phyloP scores from a whole-genome alignment of 2,329 filamentous ascomycete genomes.

The Paracorniculantispora psalliotae region DNA sequence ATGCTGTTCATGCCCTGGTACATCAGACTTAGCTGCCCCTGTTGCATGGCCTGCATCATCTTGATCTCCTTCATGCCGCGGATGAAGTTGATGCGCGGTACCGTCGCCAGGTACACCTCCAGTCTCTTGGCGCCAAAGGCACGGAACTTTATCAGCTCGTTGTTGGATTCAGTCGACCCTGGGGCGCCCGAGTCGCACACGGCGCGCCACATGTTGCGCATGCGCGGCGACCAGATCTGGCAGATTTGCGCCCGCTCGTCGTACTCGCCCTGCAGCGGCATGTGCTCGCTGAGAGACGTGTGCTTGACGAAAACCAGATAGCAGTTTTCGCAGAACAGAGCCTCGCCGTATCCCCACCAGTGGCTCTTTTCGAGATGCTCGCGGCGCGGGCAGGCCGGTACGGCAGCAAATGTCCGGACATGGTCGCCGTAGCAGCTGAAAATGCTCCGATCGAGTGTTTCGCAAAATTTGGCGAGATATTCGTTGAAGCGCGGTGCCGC shows the following conservation, averaged over 20 bases:
- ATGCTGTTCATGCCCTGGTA: conserved; percentile 29
- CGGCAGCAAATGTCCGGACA: conserved; percentile 24
- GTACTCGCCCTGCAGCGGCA: conserved; percentile 23
- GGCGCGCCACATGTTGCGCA: conserved; percentile 31
- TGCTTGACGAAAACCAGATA: conserved; percentile 26
- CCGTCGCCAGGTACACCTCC: conserved; percentile 25
- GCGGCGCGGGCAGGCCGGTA: conserved; percentile 27
- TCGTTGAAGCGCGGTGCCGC: conserved; percentile 21
- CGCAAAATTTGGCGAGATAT: conserved; percentile 23
- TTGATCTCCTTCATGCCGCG: conserved; percentile 25
- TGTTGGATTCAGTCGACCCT: conserved; percentile 22
- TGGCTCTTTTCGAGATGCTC: conserved; percentile 19
- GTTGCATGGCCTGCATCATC: conserved; percentile 30
- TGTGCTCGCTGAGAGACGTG: conserved; percentile 21
- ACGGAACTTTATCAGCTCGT: conserved; percentile 23
- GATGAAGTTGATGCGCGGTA: conserved; percentile 27
- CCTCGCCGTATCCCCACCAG: conserved; percentile 33
- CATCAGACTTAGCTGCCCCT: conserved; percentile 28
- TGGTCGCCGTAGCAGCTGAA: conserved; percentile 26
- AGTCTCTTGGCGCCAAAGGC: conserved; percentile 23
- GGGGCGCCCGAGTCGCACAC: conserved; percentile 24
- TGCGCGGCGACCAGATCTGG: conserved; percentile 33
- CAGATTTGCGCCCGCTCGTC: conserved; percentile 27
- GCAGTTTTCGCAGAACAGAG: conserved; percentile 31
- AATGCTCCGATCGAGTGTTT: conserved; percentile 29